Base-by-base conservation (phyloP, 257 asterid genomes). In the Ligustrum vulgare region DNA sequence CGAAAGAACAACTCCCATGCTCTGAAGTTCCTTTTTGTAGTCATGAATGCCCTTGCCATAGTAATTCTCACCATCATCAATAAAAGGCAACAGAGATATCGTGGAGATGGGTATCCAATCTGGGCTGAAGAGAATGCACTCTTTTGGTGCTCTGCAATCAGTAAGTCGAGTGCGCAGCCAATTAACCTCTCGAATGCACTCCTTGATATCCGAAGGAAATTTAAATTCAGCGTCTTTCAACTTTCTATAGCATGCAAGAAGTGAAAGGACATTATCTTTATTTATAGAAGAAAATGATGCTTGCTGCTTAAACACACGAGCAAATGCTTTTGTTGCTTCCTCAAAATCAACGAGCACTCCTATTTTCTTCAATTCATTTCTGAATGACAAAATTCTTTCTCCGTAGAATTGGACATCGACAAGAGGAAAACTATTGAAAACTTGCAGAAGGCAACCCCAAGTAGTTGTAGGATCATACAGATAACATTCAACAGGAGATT, bases 401-500 rank as follows among this genome's bases (percentile, higher is more conserved):
- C 70, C 75, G 63, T 83, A 83, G 72, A 83, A 80, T 1, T 20
- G 62, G 54, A 16, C 64, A 71, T 83, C 84, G 34, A 83, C 56
- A 10, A 83, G 75, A 37, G 87, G 84, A 39, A 74, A 83, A 43
- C 75, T 45, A 58, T 45, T 41, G 68, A 83, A 80, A 62, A 77
- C 80, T 78, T 77, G 75, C 49, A 83, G 67, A 69, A 83, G 82
- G 75, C 78, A 74, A 63, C 78, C 87, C 87, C 84, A 80, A 28
- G 31, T 28, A 28, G n/a, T n/a, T 6, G 25, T 41, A 35, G 84
- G 84, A 80, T 80, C 80, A 37, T 63, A 56, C 75, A 83, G 70
- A 68, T n/a, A 74, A 69, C 87, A 83, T 63, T 80, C 74, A 9
- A 78, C 39, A 0, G 84, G 82, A 56, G 63, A 16, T 39, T 74